These are phyloP conservation scores for Bullera alba DNA, from an alignment of 768 basidiomycete genomes.

Conservation along the genomic window DNA sequence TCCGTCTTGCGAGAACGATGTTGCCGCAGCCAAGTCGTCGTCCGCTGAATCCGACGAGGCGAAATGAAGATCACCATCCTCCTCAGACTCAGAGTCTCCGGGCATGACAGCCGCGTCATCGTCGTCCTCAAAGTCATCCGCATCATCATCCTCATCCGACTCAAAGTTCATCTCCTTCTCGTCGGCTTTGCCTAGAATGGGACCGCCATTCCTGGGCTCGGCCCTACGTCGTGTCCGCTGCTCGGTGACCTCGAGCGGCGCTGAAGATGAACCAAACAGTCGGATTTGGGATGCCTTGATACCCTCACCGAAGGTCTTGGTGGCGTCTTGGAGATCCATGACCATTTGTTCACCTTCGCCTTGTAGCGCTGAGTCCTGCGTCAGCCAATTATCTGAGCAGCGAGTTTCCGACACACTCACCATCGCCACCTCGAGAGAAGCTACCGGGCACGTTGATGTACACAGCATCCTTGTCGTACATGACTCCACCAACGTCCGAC, in stretches of 20 bases:
- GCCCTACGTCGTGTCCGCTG: conserved; percentile 28
- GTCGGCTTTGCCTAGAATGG: conserved; percentile 44
- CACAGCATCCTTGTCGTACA: conserved; percentile 97
- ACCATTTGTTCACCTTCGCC: conserved; percentile 98
- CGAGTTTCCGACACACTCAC: conserved; percentile 14
- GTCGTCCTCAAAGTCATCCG: conserved; percentile 26
- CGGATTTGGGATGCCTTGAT: conserved; percentile 74
- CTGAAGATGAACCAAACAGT: conserved; percentile 74
- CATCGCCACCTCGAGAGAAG: conserved; percentile 63
- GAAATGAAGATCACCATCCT: conserved; percentile 37
- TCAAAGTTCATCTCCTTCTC: conserved; percentile 45
- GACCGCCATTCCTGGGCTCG: conserved; percentile 36
- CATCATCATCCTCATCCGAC: conserved; percentile 40
- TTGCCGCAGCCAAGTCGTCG: conserved; percentile 44
- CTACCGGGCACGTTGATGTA: conserved; percentile 96
- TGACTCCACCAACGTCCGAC: conserved; percentile 94
- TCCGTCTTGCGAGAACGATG: conserved; percentile 53
- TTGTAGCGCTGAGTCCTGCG: conserved; percentile 56
- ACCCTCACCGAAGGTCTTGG: conserved; percentile 71
- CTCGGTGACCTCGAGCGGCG: conserved; percentile 51
- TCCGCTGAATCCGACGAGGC: conserved; percentile 42
- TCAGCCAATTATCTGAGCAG: not conserved
- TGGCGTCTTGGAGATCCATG: conserved; percentile 85
- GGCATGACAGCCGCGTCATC: conserved; percentile 40
- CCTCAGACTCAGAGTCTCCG: conserved; percentile 39